These are phyloP conservation scores for Artemisia tridentata DNA, from an alignment of 129 eudicot species.

Conservation along the genomic window DNA sequence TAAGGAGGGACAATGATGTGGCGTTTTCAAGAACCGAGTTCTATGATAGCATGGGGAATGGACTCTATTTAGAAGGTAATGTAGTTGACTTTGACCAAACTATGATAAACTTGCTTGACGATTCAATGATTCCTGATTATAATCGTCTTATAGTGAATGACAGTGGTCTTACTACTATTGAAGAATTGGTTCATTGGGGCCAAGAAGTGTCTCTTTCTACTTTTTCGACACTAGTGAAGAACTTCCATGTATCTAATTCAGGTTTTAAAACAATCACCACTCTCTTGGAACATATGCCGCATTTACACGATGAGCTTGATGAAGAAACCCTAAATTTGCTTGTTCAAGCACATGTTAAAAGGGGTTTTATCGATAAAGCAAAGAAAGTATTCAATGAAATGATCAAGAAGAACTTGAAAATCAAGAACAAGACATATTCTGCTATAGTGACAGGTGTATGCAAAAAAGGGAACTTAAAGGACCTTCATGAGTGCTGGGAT, in stretches of 20 bases:
- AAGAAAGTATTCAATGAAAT: constrained; percentile 39
- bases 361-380: constrained; percentile 53
- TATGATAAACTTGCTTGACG: constrained; percentile 47
- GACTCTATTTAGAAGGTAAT: constrained; percentile 79
- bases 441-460: constrained; percentile 45
- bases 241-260: constrained; percentile 35
- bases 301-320: constrained; percentile 49
- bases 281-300: constrained; percentile 41
- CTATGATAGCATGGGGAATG: constrained; percentile 79
- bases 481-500: constrained; percentile 37
- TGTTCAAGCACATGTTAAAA: constrained; percentile 50
- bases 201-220: constrained; percentile 56
- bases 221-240: constrained; percentile 38
- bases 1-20: constrained; percentile 77
- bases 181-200: constrained; percentile 78
- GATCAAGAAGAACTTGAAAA: constrained; percentile 38
- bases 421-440: constrained; percentile 43
- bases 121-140: constrained; percentile 68
- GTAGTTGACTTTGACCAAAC: constrained; percentile 51
- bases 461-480: constrained; percentile 50
- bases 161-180: constrained; percentile 31
- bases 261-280: constrained; percentile 42
- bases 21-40: constrained; percentile 60
- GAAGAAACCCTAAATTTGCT: constrained; percentile 54
- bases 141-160: constrained; percentile 39